Evolutionary conservation across 441 rosid species (phyloP).

Genomic region (Populus hybrid): DNA sequence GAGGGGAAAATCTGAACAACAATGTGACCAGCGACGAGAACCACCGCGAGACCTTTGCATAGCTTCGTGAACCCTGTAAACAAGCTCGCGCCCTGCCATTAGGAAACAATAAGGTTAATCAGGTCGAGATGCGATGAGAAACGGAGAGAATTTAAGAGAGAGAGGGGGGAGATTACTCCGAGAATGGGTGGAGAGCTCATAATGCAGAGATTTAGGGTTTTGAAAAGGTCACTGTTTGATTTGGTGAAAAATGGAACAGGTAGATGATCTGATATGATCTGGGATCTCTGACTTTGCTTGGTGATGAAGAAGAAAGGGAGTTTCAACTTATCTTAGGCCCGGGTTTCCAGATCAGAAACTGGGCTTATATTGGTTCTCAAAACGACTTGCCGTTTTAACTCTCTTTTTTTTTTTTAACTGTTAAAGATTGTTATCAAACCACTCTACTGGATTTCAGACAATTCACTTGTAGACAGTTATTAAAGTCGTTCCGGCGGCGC

Average conservation of each 20-base stretch:
- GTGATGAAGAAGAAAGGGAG: background rate
- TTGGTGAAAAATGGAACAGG: background rate
- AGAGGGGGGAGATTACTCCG: conserved; percentile 26
- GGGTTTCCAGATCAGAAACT: background rate
- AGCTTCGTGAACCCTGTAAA: conserved; percentile 80
- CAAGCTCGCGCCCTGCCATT: conserved; percentile 52
- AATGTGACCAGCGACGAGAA: conserved; percentile 70
- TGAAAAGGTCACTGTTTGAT: background rate
- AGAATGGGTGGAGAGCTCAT: conserved; percentile 66
- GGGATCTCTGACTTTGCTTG: background rate
- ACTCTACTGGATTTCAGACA: no score
- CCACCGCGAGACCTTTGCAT: conserved; percentile 85
- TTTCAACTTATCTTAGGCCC: background rate
- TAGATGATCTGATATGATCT: background rate
- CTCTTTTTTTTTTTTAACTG: no score
- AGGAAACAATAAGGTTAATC: background rate
- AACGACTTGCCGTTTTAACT: background rate
- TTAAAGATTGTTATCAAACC: no score
- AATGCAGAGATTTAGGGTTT: conserved; percentile 18
- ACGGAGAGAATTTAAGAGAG: background rate
- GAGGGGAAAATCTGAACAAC: conserved; percentile 78
- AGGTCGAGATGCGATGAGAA: conserved; percentile 31
- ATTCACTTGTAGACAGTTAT: no score
- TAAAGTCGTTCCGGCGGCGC: no score
- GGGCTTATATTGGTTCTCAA: background rate